phyloP scores from a whole-genome alignment of 148 eudicot species.

The Mesembryanthemum crystallinum region DNA sequence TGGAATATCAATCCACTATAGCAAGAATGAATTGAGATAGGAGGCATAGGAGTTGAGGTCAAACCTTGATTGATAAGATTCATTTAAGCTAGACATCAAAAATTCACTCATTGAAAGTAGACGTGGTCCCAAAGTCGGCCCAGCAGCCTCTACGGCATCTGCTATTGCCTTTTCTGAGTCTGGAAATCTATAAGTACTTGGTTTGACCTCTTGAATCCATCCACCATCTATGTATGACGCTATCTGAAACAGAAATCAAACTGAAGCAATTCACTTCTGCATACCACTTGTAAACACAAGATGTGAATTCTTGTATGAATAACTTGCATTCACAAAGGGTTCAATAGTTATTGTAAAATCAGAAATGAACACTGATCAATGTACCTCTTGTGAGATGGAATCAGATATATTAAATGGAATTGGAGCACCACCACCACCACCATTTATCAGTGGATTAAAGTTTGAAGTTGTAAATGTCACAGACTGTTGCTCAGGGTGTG shows the following conservation, averaged over 20 bases:
- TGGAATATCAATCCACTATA: not conserved
- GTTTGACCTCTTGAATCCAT: slow-evolving; percentile 71
- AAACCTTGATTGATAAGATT: slow-evolving; percentile 93
- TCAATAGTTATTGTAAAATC: slow-evolving; percentile 6
- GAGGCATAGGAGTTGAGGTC: slow-evolving; percentile 7
- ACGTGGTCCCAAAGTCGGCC: slow-evolving; percentile 70
- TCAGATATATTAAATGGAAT: slow-evolving; percentile 80
- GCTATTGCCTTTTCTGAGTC: slow-evolving; percentile 60
- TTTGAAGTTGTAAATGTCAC: slow-evolving; percentile 73
- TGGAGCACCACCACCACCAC: slow-evolving; percentile 94
- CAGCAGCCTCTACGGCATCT: slow-evolving; percentile 93
- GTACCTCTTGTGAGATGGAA: slow-evolving; percentile 65
- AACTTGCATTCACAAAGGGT: not conserved
- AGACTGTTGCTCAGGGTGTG: slow-evolving; percentile 89
- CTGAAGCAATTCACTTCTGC: slow-evolving; percentile 5
- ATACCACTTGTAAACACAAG: not conserved
- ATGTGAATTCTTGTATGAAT: too few species aligned
- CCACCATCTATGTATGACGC: slow-evolving; percentile 76
- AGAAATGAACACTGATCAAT: slow-evolving; percentile 8
- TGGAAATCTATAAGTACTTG: slow-evolving; percentile 74
- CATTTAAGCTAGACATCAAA: slow-evolving; percentile 89
- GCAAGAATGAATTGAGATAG: not conserved
- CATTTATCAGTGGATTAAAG: slow-evolving; percentile 84
- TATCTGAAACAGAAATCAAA: slow-evolving; percentile 45
- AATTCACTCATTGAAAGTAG: slow-evolving; percentile 96